phyloP scores from a whole-genome alignment of 371 early-diverging fungal species.

The Mucor racemosus region DNA sequence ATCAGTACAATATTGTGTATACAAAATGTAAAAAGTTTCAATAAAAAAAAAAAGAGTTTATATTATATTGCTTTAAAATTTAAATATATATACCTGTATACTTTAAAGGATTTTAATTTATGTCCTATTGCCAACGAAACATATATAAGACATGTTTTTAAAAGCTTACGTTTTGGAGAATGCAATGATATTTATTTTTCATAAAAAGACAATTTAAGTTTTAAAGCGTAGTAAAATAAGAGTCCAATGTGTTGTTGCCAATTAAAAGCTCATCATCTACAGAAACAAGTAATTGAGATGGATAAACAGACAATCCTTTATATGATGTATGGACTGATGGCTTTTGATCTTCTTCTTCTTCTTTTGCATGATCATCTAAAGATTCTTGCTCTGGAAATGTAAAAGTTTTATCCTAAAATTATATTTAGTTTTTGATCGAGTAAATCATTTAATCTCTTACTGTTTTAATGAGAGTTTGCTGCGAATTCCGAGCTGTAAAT shows the following conservation, averaged over 20 bases:
- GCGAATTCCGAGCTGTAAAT: slow-evolving; percentile 16
- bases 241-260: slow-evolving; percentile 15
- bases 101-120: too few species aligned
- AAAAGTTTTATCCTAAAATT: slow-evolving; percentile 20
- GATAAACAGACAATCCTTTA: slow-evolving; percentile 17
- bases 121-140: too few species aligned
- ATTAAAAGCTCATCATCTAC: slow-evolving; percentile 20
- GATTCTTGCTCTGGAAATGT: slow-evolving; percentile 8
- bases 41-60: slow-evolving; percentile 5
- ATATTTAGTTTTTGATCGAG: not conserved
- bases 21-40: slow-evolving; percentile 1
- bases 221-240: slow-evolving; percentile 21
- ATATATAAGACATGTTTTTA: too few species aligned
- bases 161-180: too few species aligned
- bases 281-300: slow-evolving; percentile 25
- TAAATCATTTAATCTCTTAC: not conserved
- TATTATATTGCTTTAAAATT: too few species aligned
- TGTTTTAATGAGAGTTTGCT: slow-evolving; percentile 19
- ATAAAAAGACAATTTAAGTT: too few species aligned
- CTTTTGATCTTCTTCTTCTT: slow-evolving; percentile 13
- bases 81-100: too few species aligned
- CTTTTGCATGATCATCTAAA: not conserved
- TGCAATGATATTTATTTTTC: too few species aligned
- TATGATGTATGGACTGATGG: slow-evolving; percentile 19
- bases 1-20: not conserved